Conservation (phyloP, 1,139 yeast species). For the Scheffersomyces parashehatae region DNA sequence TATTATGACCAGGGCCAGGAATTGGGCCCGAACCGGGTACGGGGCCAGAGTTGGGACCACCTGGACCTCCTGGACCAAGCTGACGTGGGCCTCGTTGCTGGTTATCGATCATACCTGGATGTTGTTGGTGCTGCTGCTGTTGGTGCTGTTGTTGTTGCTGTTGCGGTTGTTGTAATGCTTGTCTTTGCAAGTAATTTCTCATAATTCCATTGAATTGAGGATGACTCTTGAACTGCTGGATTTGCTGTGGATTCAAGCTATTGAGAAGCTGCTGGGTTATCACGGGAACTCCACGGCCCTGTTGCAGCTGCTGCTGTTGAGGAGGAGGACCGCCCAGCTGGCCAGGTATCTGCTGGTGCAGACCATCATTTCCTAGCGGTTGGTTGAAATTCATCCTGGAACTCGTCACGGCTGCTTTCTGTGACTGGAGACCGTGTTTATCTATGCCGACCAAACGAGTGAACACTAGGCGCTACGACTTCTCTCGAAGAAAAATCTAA, state of each 20-base stretch:
- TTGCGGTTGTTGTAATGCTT: slow-evolving; percentile 35
- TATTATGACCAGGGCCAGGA: background rate
- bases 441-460: too few relatives aligned
- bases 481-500: too few relatives aligned
- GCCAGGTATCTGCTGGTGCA: slow-evolving; percentile 3
- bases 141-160: slow-evolving; percentile 28
- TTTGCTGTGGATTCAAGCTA: slow-evolving; percentile 46
- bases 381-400: slow-evolving; percentile 10
- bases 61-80: background rate
- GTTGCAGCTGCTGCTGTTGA: slow-evolving; percentile 10
- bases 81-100: background rate
- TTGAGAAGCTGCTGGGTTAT: slow-evolving; percentile 44
- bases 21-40: background rate
- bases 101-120: slow-evolving; percentile 2
- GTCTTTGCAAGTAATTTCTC: slow-evolving; percentile 40
- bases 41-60: background rate
- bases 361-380: slow-evolving; percentile 5
- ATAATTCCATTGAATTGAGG: slow-evolving; percentile 47
- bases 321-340: slow-evolving; percentile 4
- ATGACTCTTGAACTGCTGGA: slow-evolving; percentile 49
- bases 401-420: background rate
- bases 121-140: slow-evolving; percentile 13
- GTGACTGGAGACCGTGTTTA: too few relatives aligned
- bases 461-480: too few relatives aligned
- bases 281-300: slow-evolving; percentile 20